Evolutionary conservation across 371 early-diverging fungal species (phyloP).

Genomic region (Mortierella sp.): DNA sequence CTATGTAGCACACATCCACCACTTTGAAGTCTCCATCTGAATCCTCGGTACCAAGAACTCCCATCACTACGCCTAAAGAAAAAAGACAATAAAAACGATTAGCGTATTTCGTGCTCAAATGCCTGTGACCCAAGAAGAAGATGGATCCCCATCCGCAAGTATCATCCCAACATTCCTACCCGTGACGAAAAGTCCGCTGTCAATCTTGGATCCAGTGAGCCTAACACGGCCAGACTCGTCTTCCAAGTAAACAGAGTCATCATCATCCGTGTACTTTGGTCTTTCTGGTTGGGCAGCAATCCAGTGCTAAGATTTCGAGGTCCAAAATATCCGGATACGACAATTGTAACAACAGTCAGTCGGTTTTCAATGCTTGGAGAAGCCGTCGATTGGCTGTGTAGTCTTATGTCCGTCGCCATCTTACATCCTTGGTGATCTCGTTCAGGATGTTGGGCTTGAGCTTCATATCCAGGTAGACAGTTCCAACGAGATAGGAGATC

Average conservation of each 20-base stretch:
- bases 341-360: no score
- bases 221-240: slow-evolving; percentile 92
- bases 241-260: slow-evolving; percentile 78
- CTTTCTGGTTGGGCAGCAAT: slow-evolving; percentile 70
- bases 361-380: no score
- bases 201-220: slow-evolving; percentile 62
- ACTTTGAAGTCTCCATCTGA: slow-evolving; percentile 83
- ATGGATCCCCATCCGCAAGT: no score
- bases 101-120: no score
- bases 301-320: no score
- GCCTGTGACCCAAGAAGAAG: no score
- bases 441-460: slow-evolving; percentile 89
- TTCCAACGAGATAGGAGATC: slow-evolving; percentile 83
- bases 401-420: no score
- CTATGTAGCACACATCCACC: slow-evolving; percentile 82
- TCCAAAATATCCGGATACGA: no score
- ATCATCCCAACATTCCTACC: no score
- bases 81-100: no score
- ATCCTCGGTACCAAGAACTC: slow-evolving; percentile 80
- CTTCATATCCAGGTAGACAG: slow-evolving; percentile 85
- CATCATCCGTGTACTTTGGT: slow-evolving; percentile 71
- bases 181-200: slow-evolving; percentile 71
- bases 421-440: slow-evolving; percentile 82
- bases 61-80: slow-evolving; percentile 80
- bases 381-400: no score